Evolutionary conservation across 305 asterid species (phyloP), one percentile per base, ranked within the genome.

Genomic region (Striga hermonthica): DNA sequence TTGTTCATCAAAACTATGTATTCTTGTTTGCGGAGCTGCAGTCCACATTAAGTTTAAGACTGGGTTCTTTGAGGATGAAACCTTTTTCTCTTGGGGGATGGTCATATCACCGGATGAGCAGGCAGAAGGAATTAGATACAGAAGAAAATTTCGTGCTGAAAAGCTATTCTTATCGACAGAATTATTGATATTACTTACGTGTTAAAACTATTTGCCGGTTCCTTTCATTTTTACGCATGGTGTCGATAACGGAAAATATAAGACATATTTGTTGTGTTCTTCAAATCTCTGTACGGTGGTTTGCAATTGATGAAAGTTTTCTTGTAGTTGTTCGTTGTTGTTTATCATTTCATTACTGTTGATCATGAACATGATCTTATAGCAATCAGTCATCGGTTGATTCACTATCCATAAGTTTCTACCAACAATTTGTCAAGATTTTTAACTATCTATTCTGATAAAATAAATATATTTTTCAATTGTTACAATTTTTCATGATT

Each of bases 401-500:
- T 60, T 57, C 72, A 52, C 62, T 69, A 57, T 57, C 55, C 41
- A 15, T 28, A 54, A 12, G 49, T 43, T 48, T 38, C 38, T 7
- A 68, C 53, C 43, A 37, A 37, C 57, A 15, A 55, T 28, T 36
- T 47, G 50, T 54, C 9, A 41, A 28, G 8, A 47, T 4, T 53
- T 13, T 49, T 64, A 59, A 58, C 31, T 55, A 16, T 61, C 57
- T 60, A 5, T 10, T 31, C n/a, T 22, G 48, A 55, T 54, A 45
- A 64, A 74, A 58, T 58, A 14, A 47, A 49, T 56, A 50, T 57
- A 10, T 11, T 57, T 65, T 34, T 35, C 52, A 22, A 22, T 71
- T 43, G 44, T 49, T 59, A 57, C 57, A 22, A 60, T 37, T 68
- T 68, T 65, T 66, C 5, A 57, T 50, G 68, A 64, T 37, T 58